phyloP scores from a whole-genome alignment of 2,329 filamentous ascomycete genomes.

The Hypoxylon sp. region DNA sequence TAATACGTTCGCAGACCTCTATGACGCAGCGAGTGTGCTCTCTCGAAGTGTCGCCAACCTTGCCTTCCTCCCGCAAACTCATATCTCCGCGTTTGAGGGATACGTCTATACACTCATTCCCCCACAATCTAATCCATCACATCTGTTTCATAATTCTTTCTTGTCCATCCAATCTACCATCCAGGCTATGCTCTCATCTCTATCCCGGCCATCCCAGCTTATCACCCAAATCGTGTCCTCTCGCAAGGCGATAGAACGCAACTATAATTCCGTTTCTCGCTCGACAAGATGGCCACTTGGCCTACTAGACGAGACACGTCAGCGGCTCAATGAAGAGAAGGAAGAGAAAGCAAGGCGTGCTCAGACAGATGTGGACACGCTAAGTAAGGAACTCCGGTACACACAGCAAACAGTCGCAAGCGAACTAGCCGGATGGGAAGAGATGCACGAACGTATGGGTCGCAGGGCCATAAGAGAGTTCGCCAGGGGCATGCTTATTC shows the following conservation, averaged over 20 bases:
- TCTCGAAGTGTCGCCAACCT: constrained; percentile 66
- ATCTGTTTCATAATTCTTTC: constrained; percentile 79
- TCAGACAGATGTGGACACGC: constrained; percentile 75
- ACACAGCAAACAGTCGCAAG: constrained; percentile 93
- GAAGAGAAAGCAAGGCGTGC: constrained; percentile 81
- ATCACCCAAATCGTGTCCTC: constrained; percentile 81
- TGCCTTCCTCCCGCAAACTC: constrained; percentile 74
- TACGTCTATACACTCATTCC: constrained; percentile 76
- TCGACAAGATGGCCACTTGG: constrained; percentile 84
- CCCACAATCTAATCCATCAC: constrained; percentile 78
- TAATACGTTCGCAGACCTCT: constrained; percentile 68
- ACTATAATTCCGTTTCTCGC: constrained; percentile 78
- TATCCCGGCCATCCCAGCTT: constrained; percentile 82
- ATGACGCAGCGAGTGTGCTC: constrained; percentile 71
- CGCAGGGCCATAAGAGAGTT: constrained; percentile 80
- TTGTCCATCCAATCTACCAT: constrained; percentile 87
- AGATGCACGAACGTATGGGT: constrained; percentile 84
- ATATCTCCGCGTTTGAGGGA: constrained; percentile 77
- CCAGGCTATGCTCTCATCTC: constrained; percentile 80
- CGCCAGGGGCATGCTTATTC: constrained; percentile 81
- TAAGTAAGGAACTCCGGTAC: constrained; percentile 87
- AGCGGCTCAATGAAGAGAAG: constrained; percentile 84
- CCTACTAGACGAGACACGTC: constrained; percentile 87
- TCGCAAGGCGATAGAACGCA: constrained; percentile 82
- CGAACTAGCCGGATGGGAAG: constrained; percentile 94